Percentiles rank a stretch among this genome's conserved stretches.
These are phyloP conservation scores for Durio zibethinus DNA, from an alignment of 345 rosid genomes.

Conservation along the genomic window DNA sequence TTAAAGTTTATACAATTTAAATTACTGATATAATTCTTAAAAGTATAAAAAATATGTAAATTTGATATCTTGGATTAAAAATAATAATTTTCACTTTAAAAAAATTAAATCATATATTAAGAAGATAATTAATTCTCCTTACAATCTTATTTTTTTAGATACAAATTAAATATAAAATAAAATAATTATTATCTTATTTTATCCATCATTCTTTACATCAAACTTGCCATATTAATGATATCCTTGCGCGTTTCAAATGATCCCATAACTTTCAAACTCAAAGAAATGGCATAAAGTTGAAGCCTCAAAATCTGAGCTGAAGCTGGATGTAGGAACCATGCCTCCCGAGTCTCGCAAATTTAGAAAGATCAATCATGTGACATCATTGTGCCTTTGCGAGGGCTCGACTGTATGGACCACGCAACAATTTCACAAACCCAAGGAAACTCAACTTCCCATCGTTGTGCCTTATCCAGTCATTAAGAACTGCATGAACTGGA, in stretches of 20 bases:
- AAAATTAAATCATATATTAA: too few species aligned
- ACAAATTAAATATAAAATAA: too few species aligned
- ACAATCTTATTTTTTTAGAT: too few species aligned
- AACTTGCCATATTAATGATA: constrained; percentile 18
- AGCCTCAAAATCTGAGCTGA: neutral
- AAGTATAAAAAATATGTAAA: too few species aligned
- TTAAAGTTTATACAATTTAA: too few species aligned
- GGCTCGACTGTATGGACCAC: constrained; percentile 61
- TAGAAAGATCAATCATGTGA: neutral
- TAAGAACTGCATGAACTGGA: constrained; percentile 83
- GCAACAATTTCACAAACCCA: constrained; percentile 84
- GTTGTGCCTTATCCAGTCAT: constrained; percentile 85
- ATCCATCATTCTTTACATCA: too few species aligned
- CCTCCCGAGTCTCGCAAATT: neutral
- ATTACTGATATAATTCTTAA: too few species aligned
- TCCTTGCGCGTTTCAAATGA: neutral
- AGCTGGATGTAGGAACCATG: neutral
- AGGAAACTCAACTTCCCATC: constrained; percentile 97
- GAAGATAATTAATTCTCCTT: too few species aligned
- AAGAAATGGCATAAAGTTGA: constrained; percentile 10
- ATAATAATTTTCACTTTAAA: too few species aligned
- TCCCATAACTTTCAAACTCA: constrained; percentile 10
- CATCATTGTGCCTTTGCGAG: constrained; percentile 33
- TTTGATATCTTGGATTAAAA: too few species aligned
- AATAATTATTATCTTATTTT: too few species aligned